Evolutionary conservation across 495 filamentous ascomycete genomes (phyloP), one percentile per base, ranked within the genome.

Genomic region (Aspergillus kassunensis): DNA sequence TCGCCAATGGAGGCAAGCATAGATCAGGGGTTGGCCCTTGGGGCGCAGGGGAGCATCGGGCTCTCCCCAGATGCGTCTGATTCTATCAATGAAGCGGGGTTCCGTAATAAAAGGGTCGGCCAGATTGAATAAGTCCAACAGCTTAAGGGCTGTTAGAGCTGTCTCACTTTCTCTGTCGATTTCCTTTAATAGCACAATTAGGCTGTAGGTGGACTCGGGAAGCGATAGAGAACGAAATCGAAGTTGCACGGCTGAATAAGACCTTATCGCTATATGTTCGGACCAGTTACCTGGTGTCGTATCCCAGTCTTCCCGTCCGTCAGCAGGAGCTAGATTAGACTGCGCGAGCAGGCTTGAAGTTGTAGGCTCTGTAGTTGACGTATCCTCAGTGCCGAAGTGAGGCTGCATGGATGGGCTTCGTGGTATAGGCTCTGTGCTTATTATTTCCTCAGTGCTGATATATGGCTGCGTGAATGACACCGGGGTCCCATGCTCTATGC

Each of bases 1-100:
- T 36, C 30, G 29, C 44, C 44, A 47, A 21, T 35, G 8, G 10
- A 47, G 44, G 27, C 13, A 47, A 47, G 44, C 44, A 47, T 47
- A 47, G 23, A 45, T 7, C 15, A 30, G 16, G 16, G 42, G 42
- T 16, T 2, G 8, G 42, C 27, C 34, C 2, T 15, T 36, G 6
- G 34, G 34, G 13, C n/a, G 16, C 5, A 19, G n/a, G 24, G 8
- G 37, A 24, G 37, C 4, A 2, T 41, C 12, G 6, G 18, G 44
- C 18, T 24, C 18, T 9, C 29, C 44, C 44, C 44, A 47, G 16
- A 15, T 19, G 11, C 4, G 15, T n/a, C 18, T 4, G n/a, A 47
- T 21, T 19, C 11, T 30, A 36, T 35, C 30, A 21, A 47, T 4
- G 12, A 10, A 35, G 4, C n/a, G 4, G 3, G 44, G n/a, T 12